Evolutionary conservation across 768 basidiomycete species (phyloP), one percentile per base, ranked within the genome.

Genomic region (Tricholoma sp.): DNA sequence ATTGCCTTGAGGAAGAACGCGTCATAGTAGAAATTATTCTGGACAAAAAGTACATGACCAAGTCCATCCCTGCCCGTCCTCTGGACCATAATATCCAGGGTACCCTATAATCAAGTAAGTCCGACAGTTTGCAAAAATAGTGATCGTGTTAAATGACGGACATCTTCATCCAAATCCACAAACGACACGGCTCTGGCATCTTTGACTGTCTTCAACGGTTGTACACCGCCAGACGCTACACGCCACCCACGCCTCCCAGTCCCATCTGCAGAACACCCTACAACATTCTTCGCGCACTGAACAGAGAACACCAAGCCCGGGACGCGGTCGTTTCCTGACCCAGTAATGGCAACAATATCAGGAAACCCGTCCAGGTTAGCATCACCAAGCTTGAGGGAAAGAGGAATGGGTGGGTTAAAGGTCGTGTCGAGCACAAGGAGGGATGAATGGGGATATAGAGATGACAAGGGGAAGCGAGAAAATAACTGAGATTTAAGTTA

Each of bases 1-100:
- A 94, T 90, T 2, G 97, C 93, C 67, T 98, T 98, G 52, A 98
- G 78, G 82, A 98, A 99, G 77, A 99, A 99, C 0, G 97, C 96
- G 61, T 99, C 97, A 66, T 94, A 94, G 65, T 96, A 98, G 65
- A 95, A 91, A 69, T 98, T 98, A 66, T 99, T 99, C 72, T 96
- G 94, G 49, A 99, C 76, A 66, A 99, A 96, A 4, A 83, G 65
- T 15, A 91, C 72, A 39, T 79, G 83, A 12, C 88, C 87, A 44
- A 69, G 64, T 2, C 81, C 80, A 52, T 84, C 82, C 4, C 74
- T 72, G 1, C 93, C 94, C 0, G 85, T 84, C 41, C 97, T 75
- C 65, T 96, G 94, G 0, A 98, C 79, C 70, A 97, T 77, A n/a
- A 99, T 82, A 70, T 99, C 97, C 33, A 98, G 74, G 3, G 80